A percentile compares a stretch with the other conserved stretches of the same genome.
Evolutionary conservation across 805 yeast genomes (phyloP).

Genomic region (Kuraishia hungarica): DNA sequence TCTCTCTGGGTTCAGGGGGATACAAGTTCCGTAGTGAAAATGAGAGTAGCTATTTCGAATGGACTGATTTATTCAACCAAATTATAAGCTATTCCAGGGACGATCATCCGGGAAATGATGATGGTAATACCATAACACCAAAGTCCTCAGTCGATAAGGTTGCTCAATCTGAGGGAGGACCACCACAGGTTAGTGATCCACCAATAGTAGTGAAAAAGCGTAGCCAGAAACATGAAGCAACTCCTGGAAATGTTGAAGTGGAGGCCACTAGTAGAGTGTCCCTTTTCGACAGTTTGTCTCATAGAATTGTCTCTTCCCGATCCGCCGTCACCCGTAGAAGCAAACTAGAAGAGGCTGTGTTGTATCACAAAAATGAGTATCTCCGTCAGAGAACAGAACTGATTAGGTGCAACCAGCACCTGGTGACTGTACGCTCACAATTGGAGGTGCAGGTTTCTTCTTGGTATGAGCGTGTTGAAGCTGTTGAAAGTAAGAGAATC

Average conservation of each 20-base stretch:
- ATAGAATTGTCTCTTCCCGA: neutral
- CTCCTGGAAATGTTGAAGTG: neutral
- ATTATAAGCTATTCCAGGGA: neutral
- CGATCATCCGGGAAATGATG: too few relatives aligned
- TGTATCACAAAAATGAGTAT: neutral
- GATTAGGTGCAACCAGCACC: neutral
- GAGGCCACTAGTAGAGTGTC: neutral
- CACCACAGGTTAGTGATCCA: neutral
- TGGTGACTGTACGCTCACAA: neutral
- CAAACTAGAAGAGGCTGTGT: neutral
- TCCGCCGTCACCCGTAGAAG: neutral
- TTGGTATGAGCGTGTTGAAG: neutral
- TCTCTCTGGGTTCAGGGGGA: constrained; percentile 1
- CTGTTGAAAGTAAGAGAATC: neutral
- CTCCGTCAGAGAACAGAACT: neutral
- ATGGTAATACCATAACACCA: neutral
- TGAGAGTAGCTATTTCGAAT: constrained; percentile 7
- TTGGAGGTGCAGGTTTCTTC: neutral
- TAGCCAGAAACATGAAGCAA: neutral
- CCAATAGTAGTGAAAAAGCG: neutral
- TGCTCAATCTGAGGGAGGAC: neutral
- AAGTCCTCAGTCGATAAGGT: neutral
- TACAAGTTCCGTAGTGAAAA: constrained; percentile 12
- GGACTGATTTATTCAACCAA: constrained; percentile 9
- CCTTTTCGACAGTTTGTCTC: neutral